Base-by-base conservation (phyloP, 352 stramenopile species). In the Globisporangium radiosum region DNA sequence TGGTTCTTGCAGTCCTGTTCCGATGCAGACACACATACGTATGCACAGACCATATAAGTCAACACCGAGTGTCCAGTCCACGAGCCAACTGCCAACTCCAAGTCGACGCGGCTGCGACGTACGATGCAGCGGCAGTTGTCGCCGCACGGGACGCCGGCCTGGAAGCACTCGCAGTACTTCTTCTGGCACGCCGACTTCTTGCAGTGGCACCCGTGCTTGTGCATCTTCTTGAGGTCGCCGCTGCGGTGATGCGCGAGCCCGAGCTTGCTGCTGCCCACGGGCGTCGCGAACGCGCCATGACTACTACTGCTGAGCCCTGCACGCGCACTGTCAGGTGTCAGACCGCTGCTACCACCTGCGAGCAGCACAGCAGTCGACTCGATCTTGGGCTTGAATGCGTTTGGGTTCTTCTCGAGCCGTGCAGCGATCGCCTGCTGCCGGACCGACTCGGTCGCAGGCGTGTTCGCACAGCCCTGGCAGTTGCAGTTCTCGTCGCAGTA, bases 111-210 rank as follows among this genome's bases (percentile, higher is more conserved):
- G 25, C 15, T 25, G 8, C 17, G 40, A 83, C 78, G 64, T 85
- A 87, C 80, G 63, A 94, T 90, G 58, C 89, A 97, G 36, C 93
- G 90, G 64, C 89, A 97, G 64, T 95, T 96, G 52, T 87, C 76
- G 17, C 81, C 87, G 56, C 89, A 97, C 13, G 78, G 67, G 7
- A 95, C 81, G 7, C 81, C 87, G 0, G 92, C 92, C 64, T 97
- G 91, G 68, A 96, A 99, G 52, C 96, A 99, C 72, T 99, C 96
- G 68, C 96, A 99, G 69, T 99, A 99, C 50, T 98, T 98, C 77
- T 99, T 99, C 63, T 98, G 90, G 59, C 96, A 99, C 2, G 87
- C 90, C 19, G 87, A 98, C 66, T 98, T 99, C 37, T 97, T 95
- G 66, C 96, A 99, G 62, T 98, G 96, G 65, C 96, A 99, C 5